Evolutionary conservation across 768 basidiomycete genomes (phyloP).

Genomic region (Brasilioporus rufonigricans): DNA sequence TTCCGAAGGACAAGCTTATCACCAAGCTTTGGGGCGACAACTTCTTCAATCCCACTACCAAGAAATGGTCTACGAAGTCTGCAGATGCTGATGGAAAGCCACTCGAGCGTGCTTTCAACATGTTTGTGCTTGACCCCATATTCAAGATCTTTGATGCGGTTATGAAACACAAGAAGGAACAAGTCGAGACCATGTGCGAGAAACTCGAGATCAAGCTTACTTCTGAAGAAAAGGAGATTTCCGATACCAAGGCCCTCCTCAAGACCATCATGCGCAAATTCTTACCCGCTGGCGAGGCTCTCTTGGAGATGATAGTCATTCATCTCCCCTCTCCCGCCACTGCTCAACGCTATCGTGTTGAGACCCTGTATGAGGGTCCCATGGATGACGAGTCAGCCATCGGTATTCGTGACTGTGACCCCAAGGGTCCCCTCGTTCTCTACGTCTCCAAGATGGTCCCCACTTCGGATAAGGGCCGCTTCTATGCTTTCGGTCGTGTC

Average conservation of each 20-base stretch:
- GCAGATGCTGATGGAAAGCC: slow-evolving; percentile 77
- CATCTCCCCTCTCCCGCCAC: slow-evolving; percentile 97
- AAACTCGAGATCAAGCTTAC: slow-evolving; percentile 94
- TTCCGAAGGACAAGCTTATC: slow-evolving; percentile 99
- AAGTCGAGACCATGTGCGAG: slow-evolving; percentile 78
- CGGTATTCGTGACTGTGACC: slow-evolving; percentile 97
- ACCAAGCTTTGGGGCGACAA: slow-evolving; percentile 98
- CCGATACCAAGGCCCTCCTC: slow-evolving; percentile 90
- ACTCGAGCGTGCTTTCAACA: slow-evolving; percentile 98
- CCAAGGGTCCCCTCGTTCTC: slow-evolving; percentile 92
- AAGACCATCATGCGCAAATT: slow-evolving; percentile 99
- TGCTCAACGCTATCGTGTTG: slow-evolving; percentile 97
- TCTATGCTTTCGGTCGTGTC: slow-evolving; percentile 99
- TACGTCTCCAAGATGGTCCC: slow-evolving; percentile 99
- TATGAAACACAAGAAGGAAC: slow-evolving; percentile 99
- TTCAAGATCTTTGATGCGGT: slow-evolving; percentile 97
- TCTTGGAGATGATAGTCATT: slow-evolving; percentile 99
- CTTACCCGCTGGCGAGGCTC: slow-evolving; percentile 97
- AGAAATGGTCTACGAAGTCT: slow-evolving; percentile 89
- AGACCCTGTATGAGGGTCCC: slow-evolving; percentile 99
- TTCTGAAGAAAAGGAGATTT: slow-evolving; percentile 81
- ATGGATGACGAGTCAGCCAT: slow-evolving; percentile 99
- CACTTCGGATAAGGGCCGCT: slow-evolving; percentile 99
- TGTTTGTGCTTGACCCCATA: slow-evolving; percentile 98
- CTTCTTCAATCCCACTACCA: slow-evolving; percentile 95